Conservation (phyloP, 495 filamentous ascomycete species). For the Aspergillus carlsbadensis region DNA sequence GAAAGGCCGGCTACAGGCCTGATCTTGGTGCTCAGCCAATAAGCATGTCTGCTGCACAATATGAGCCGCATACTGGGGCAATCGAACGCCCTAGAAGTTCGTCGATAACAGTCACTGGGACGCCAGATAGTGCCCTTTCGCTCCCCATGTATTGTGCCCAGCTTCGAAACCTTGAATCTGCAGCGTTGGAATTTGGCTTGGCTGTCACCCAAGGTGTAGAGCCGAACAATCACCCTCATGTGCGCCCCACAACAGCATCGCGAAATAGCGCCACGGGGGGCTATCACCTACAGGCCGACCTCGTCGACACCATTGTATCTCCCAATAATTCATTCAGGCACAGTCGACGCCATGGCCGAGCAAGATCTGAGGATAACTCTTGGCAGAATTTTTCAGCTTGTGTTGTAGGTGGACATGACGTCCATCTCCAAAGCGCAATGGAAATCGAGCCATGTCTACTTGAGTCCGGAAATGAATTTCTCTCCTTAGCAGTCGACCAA, state of each 20-base stretch:
- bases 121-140: neutral
- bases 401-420: neutral
- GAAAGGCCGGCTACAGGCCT: neutral
- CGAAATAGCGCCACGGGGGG: neutral
- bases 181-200: neutral
- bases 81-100: conserved; percentile 9
- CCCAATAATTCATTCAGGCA: neutral
- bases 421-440: neutral
- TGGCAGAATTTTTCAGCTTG: neutral
- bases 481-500: neutral
- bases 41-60: conserved; percentile 16
- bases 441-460: neutral
- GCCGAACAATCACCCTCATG: too few species aligned
- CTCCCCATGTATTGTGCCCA: conserved; percentile 17
- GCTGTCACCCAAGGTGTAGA: neutral
- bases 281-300: neutral
- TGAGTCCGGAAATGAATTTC: neutral
- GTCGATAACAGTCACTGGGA: conserved; percentile 4
- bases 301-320: neutral
- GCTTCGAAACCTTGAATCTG: conserved; percentile 11
- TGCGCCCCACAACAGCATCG: too few species aligned
- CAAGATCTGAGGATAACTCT: neutral
- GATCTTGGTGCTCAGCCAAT: neutral
- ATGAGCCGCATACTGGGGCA: conserved; percentile 6
- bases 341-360: neutral